phyloP scores from a whole-genome alignment of 805 yeast species.

The Yarrowia divulgata region DNA sequence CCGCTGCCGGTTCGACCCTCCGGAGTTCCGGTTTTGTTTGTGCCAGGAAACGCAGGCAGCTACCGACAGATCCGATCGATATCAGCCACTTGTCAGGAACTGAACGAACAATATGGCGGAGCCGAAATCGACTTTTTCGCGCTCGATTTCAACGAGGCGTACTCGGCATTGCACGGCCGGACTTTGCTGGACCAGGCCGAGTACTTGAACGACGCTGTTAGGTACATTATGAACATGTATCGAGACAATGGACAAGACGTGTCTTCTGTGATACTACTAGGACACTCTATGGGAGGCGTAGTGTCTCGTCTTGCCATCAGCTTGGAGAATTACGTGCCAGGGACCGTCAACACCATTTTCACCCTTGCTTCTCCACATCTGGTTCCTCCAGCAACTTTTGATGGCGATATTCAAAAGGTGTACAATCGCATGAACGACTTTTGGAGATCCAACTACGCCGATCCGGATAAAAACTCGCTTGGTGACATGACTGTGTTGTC shows the following conservation, averaged over 20 bases:
- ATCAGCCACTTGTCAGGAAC: conserved; percentile 5
- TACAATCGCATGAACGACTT: conserved; percentile 77
- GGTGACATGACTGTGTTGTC: conserved; percentile 74
- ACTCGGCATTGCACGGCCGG: conserved; percentile 94
- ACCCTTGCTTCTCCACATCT: conserved; percentile 93
- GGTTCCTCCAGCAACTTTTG: conserved; percentile 91
- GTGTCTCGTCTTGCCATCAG: conserved; percentile 87
- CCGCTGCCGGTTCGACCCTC: conserved; percentile 50
- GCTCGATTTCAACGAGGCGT: conserved; percentile 94
- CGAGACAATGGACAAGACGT: conserved; percentile 44
- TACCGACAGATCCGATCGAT: conserved; percentile 63
- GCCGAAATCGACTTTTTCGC: conserved; percentile 76
- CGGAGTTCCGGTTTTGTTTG: conserved; percentile 89
- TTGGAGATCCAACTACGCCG: conserved; percentile 73
- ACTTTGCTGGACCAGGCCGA: conserved; percentile 94
- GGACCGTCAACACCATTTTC: conserved; percentile 80
- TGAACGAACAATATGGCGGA: conserved; percentile 42
- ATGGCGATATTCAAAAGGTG: conserved; percentile 79
- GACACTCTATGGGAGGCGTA: conserved; percentile 98
- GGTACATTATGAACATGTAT: conserved; percentile 75
- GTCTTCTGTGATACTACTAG: conserved; percentile 82
- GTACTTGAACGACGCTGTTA: conserved; percentile 85
- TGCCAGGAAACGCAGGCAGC: conserved; percentile 98
- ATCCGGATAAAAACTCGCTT: conserved; percentile 57
- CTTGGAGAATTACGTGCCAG: conserved; percentile 72